phyloP scores from a whole-genome alignment of 2,329 filamentous ascomycete genomes.

The Leptographium galeiforme region DNA sequence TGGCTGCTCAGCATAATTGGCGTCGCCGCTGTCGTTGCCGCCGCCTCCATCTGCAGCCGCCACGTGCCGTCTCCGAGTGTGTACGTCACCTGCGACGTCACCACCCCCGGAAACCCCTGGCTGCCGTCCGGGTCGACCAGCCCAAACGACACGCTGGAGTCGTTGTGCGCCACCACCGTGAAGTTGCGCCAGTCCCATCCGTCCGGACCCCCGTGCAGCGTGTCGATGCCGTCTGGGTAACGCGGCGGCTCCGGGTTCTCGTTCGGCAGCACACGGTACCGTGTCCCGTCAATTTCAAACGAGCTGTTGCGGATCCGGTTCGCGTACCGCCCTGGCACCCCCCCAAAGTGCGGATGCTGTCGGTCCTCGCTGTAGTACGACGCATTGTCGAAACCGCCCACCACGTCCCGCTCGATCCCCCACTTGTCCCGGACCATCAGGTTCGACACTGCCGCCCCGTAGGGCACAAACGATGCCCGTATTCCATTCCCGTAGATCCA shows the following conservation, averaged over 20 bases:
- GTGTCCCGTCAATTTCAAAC: slow-evolving; percentile 51
- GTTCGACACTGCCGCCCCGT: slow-evolving; percentile 61
- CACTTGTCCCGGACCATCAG: slow-evolving; percentile 57
- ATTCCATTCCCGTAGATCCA: slow-evolving; percentile 56
- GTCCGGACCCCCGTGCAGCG: slow-evolving; percentile 55
- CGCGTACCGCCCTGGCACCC: slow-evolving; percentile 64
- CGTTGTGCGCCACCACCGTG: slow-evolving; percentile 55
- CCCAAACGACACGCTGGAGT: slow-evolving; percentile 59
- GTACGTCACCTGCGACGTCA: slow-evolving; percentile 63
- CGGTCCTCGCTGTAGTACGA: slow-evolving; percentile 52
- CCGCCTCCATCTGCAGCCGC: slow-evolving; percentile 60
- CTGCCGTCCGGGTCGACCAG: slow-evolving; percentile 60
- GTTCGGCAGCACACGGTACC: slow-evolving; percentile 48
- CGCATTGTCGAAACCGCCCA: slow-evolving; percentile 65
- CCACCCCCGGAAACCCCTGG: slow-evolving; percentile 67
- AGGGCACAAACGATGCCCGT: slow-evolving; percentile 56
- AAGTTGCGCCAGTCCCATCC: slow-evolving; percentile 73
- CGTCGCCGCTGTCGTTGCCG: slow-evolving; percentile 60
- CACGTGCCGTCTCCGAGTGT: slow-evolving; percentile 52
- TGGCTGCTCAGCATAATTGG: slow-evolving; percentile 69
- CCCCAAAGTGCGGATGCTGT: slow-evolving; percentile 57
- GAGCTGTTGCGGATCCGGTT: slow-evolving; percentile 71
- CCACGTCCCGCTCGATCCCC: slow-evolving; percentile 55
- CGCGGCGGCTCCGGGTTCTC: slow-evolving; percentile 40
- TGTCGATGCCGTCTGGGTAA: slow-evolving; percentile 42